Percentiles rank a stretch among this genome's conserved stretches.
These are phyloP conservation scores for Quercus berberidifolia DNA, from an alignment of 306 rosid genomes.

Conservation along the genomic window DNA sequence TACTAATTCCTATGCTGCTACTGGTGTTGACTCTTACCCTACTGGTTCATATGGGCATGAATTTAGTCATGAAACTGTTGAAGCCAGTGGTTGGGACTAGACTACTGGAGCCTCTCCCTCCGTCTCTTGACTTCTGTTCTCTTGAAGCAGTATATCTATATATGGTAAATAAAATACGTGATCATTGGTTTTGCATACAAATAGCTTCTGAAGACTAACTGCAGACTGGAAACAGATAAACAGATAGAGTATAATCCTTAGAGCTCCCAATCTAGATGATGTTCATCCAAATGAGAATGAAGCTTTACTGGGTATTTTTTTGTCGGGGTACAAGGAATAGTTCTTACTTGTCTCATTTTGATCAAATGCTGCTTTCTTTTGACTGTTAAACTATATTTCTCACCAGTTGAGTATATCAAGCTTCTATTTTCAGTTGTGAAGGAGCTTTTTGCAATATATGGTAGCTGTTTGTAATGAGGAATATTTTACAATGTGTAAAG, in stretches of 20 bases:
- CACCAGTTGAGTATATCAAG: background rate
- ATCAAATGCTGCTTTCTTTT: background rate
- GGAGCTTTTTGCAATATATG: background rate
- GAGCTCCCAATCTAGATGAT: background rate
- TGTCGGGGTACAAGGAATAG: background rate
- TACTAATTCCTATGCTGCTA: background rate
- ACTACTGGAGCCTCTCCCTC: constrained; percentile 22
- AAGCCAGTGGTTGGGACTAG: constrained; percentile 69
- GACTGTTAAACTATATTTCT: background rate
- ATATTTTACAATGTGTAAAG: background rate
- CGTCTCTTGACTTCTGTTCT: constrained; percentile 8
- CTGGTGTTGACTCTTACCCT: background rate
- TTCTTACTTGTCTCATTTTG: background rate
- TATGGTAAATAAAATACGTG: background rate
- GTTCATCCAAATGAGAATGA: background rate
- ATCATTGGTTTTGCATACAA: background rate
- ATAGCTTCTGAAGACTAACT: constrained; percentile 1
- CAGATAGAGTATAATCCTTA: background rate
- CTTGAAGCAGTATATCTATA: background rate
- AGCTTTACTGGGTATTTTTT: background rate
- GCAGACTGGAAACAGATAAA: background rate
- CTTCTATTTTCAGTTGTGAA: background rate
- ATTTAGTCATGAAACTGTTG: constrained; percentile 24
- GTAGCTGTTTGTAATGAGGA: background rate
- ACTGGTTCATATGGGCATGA: constrained; percentile 21